Base-by-base conservation (phyloP, 2,329 filamentous ascomycete species). In the Annulohypoxylon truncatum region DNA sequence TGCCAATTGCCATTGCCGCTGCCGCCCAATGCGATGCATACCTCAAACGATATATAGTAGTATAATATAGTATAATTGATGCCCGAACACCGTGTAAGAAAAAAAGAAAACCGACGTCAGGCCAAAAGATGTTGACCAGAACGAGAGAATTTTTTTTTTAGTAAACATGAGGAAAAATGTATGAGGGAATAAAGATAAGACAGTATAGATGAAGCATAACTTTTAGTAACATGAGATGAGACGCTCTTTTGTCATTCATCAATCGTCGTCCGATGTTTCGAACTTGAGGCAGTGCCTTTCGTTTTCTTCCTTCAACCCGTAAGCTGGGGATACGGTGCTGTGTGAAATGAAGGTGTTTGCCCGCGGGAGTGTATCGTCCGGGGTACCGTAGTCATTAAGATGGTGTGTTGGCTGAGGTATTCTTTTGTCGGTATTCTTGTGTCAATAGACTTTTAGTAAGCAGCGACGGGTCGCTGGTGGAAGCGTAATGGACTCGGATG, bases 401-500 rank as follows among this genome's bases (percentile, higher is more conserved):
- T 65, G 46, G 20, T 64, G 54, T 20, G 51, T 67, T 22, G 53
- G 44, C 40, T 13, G 51, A 40, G 18, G 46, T 40, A 52, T 56
- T 31, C 44, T 65, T 67, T 51, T 65, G 57, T 67, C 64, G 63
- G 15, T 18, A n/a, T n/a, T n/a, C n/a, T n/a, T n/a, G n/a, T n/a
- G n/a, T 64, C 42, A 48, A 31, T 31, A 29, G 48, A 35, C 42
- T 51, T 24, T 70, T 55, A 83, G 61, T 79, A 81, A 13, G 79
- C 77, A 20, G 77, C 73, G 26, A 82, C 72, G 29, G 75, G 71
- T 42, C 73, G 79, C 4, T 78, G 76, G 33, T 78, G 76, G 31
- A 79, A 75, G 56, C 78, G 78, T 50, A 81, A 69, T 40, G 81
- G 77, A 50, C 79, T 81, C 50, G 73, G 67, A 24, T 72, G 71